Evolutionary conservation across 371 early-diverging fungal species (phyloP).

Genomic region (Cokeromyces recurvatus): DNA sequence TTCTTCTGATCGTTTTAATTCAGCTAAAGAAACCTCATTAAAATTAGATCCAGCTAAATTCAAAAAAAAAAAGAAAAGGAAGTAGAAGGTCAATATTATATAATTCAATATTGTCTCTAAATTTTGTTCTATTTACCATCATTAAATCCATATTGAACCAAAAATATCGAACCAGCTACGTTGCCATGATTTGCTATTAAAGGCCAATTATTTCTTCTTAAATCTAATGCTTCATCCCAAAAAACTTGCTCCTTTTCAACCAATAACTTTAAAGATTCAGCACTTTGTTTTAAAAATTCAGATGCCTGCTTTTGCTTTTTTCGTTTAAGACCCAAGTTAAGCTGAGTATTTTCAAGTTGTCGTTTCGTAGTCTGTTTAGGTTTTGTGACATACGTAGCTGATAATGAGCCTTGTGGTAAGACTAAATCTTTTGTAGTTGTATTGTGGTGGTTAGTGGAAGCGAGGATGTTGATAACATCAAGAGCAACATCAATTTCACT

Average conservation of each 20-base stretch:
- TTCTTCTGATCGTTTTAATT: slow-evolving; percentile 18
- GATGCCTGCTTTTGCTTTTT: slow-evolving; percentile 61
- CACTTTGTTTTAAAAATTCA: slow-evolving; percentile 51
- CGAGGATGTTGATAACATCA: slow-evolving; percentile 67
- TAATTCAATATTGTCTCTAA: background rate
- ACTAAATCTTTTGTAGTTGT: slow-evolving; percentile 27
- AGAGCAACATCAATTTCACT: slow-evolving; percentile 71
- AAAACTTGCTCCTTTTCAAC: slow-evolving; percentile 59
- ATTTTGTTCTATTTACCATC: slow-evolving; percentile 38
- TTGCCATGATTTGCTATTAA: slow-evolving; percentile 46
- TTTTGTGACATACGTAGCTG: slow-evolving; percentile 53
- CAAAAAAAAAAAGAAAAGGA: too few relatives aligned
- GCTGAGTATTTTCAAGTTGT: slow-evolving; percentile 52
- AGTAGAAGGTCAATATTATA: background rate
- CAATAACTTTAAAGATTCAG: slow-evolving; percentile 41
- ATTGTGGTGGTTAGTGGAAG: slow-evolving; percentile 43
- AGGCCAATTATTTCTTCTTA: slow-evolving; percentile 64
- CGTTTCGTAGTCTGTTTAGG: slow-evolving; percentile 40
- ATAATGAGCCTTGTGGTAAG: slow-evolving; percentile 50
- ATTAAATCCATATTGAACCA: slow-evolving; percentile 55
- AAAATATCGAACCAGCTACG: slow-evolving; percentile 19
- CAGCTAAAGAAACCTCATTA: slow-evolving; percentile 23
- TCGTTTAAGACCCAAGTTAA: slow-evolving; percentile 67
- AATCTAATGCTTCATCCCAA: slow-evolving; percentile 63
- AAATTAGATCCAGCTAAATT: slow-evolving; percentile 26